Evolutionary conservation across 1,139 yeast genomes (phyloP).

Genomic region (Zygoascus hellenicus): DNA sequence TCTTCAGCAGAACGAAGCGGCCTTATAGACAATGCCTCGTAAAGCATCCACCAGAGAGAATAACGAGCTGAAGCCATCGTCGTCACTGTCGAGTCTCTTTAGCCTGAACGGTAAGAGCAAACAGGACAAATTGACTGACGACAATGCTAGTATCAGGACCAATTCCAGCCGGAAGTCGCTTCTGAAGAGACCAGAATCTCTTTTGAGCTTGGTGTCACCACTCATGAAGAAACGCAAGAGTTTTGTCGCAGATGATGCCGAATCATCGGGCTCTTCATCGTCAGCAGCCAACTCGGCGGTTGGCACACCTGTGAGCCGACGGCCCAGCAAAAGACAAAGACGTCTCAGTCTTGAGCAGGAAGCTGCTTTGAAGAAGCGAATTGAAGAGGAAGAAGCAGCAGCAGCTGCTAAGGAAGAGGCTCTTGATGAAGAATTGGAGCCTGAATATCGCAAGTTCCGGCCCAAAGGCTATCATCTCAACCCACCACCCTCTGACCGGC

Average conservation of each 20-base stretch:
- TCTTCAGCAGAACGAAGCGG: too few relatives aligned
- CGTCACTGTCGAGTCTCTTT: slow-evolving; percentile 7
- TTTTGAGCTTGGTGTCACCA: slow-evolving; percentile 6
- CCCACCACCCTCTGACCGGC: slow-evolving; percentile 78
- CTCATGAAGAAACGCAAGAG: slow-evolving; percentile 8
- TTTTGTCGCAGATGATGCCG: background rate
- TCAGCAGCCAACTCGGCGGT: background rate
- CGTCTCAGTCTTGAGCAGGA: slow-evolving; percentile 4
- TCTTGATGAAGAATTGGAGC: slow-evolving; percentile 52
- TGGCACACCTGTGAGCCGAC: background rate
- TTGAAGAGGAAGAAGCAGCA: slow-evolving; percentile 5
- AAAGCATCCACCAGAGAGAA: too few relatives aligned
- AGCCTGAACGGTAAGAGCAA: slow-evolving; percentile 5
- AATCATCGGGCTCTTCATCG: slow-evolving; percentile 1
- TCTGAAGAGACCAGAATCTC: background rate
- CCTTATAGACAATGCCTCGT: too few relatives aligned
- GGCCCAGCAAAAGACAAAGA: slow-evolving; percentile 4
- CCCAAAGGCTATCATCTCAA: slow-evolving; percentile 49
- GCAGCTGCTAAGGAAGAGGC: slow-evolving; percentile 38
- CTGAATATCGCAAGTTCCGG: slow-evolving; percentile 33
- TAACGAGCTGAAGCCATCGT: too few relatives aligned
- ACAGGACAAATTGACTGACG: background rate
- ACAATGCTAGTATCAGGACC: background rate
- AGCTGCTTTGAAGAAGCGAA: slow-evolving; percentile 3
- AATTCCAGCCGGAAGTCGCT: slow-evolving; percentile 2